Conservation (phyloP, 352 stramenopile genomes). For the Hyaloperonospora brassicae region DNA sequence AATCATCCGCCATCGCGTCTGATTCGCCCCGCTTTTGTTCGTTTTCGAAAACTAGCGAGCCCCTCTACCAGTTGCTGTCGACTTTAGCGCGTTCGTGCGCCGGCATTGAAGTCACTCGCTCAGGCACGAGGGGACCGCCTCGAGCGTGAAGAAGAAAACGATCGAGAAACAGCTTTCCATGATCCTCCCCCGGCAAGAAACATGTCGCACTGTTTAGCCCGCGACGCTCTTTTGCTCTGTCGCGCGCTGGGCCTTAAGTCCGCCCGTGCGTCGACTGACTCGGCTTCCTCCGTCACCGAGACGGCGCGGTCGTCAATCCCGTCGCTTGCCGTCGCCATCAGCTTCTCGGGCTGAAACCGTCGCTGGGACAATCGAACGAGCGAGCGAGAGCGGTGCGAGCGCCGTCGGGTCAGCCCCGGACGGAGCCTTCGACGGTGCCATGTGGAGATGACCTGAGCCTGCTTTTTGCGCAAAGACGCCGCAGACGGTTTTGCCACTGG, state of each 20-base stretch:
- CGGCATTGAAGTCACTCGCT: not conserved
- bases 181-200: too few relatives aligned
- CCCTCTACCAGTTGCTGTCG: constrained; percentile 15
- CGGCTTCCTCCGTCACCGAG: not conserved
- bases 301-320: not conserved
- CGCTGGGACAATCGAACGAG: constrained; percentile 9
- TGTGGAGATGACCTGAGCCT: too few relatives aligned
- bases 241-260: too few relatives aligned
- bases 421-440: too few relatives aligned
- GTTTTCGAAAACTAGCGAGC: constrained; percentile 22
- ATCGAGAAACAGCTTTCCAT: not conserved
- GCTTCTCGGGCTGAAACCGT: constrained; percentile 17
- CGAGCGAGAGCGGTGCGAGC: too few relatives aligned
- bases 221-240: too few relatives aligned
- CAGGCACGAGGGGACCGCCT: not conserved
- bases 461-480: too few relatives aligned
- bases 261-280: too few relatives aligned
- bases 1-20: constrained; percentile 12
- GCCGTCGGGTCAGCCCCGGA: too few relatives aligned
- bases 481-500: too few relatives aligned
- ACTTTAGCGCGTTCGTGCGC: not conserved
- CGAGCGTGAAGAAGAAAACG: not conserved
- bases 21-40: constrained; percentile 17
- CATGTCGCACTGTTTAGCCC: too few relatives aligned
- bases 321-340: constrained; percentile 14